phyloP scores from a whole-genome alignment of 768 basidiomycete genomes.

The Mycena kentingensis region DNA sequence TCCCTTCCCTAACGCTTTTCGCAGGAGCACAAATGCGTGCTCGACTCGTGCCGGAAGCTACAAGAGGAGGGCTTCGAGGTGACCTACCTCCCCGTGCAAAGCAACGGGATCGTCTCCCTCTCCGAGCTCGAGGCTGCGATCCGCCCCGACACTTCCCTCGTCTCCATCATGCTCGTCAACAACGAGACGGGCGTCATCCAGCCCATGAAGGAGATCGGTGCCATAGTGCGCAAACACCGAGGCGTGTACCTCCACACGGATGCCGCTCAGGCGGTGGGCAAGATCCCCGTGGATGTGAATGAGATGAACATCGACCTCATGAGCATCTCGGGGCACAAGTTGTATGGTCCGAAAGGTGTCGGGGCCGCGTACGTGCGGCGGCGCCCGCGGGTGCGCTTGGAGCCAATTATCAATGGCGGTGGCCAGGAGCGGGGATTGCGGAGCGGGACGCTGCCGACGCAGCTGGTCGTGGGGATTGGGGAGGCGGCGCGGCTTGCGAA shows the following conservation, averaged over 20 bases:
- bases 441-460: constrained; percentile 90
- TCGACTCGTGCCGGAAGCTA: constrained; percentile 95
- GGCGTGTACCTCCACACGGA: constrained; percentile 97
- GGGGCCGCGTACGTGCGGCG: constrained; percentile 94
- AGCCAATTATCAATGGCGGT: constrained; percentile 93
- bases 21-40: constrained; percentile 98
- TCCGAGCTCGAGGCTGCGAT: constrained; percentile 83
- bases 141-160: constrained; percentile 88
- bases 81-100: constrained; percentile 93
- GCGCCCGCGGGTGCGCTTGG: constrained; percentile 88
- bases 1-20: constrained; percentile 2
- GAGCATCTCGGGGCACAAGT: constrained; percentile 96
- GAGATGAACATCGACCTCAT: constrained; percentile 94
- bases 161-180: constrained; percentile 98
- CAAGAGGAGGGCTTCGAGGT: constrained; percentile 97
- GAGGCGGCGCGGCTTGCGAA: constrained; percentile 93
- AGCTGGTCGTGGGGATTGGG: constrained; percentile 88
- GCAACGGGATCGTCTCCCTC: constrained; percentile 81
- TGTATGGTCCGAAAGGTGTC: constrained; percentile 97
- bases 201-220: constrained; percentile 93
- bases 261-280: constrained; percentile 93
- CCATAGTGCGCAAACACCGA: constrained; percentile 79
- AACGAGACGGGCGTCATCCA: constrained; percentile 99
- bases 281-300: constrained; percentile 91
- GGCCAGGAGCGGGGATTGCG: constrained; percentile 96